Evolutionary conservation across 257 asterid genomes (phyloP), one percentile per base, ranked within the genome.

Genomic region (Nicotiana sylvestris): DNA sequence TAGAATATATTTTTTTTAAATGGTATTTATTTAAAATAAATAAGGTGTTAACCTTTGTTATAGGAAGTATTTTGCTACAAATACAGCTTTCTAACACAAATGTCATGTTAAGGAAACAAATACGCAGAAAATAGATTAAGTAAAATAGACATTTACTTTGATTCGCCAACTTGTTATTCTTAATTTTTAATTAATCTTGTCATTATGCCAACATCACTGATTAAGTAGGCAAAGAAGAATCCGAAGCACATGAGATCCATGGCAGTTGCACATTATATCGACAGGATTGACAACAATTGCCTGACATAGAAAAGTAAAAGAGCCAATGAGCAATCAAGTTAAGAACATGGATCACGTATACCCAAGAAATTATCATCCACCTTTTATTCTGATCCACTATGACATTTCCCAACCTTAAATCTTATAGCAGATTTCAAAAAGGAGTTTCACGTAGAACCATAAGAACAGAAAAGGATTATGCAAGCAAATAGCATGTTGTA

Each of bases 171-270:
- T 21, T 21, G 21, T 21, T 21, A 21, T 21, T 21, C 21, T 21
- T 21, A 21, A 21, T 21, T 9, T 37, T 35, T 3, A n/a, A 43
- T 8, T 35, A 8, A 69, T 0, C 77, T 18, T n/a, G 10, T 37
- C 33, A 2, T 29, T 10, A 18, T 43, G n/a, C 33, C 43, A 70
- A 39, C n/a, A 69, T 39, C 37, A 39, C 25, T 43, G 37, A 21
- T 43, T 3, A 10, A 21, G 6, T 2, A 32, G 33, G 33, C 33
- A 32, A 80, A 96, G 90, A 82, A 96, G 94, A 85, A 97, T 91
- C 82, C 98, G 89, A 13, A 96, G 87, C 76, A 96, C 98, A 89
- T 94, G 99, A 80, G 99, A 96, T 85, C 98, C 99, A 88, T 96
- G 86, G 83, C 95, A 92, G 88, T 88, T 91, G 93, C 98, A 93